Base-by-base conservation (phyloP, 2,329 filamentous ascomycete species). In the Penicillium sp. region DNA sequence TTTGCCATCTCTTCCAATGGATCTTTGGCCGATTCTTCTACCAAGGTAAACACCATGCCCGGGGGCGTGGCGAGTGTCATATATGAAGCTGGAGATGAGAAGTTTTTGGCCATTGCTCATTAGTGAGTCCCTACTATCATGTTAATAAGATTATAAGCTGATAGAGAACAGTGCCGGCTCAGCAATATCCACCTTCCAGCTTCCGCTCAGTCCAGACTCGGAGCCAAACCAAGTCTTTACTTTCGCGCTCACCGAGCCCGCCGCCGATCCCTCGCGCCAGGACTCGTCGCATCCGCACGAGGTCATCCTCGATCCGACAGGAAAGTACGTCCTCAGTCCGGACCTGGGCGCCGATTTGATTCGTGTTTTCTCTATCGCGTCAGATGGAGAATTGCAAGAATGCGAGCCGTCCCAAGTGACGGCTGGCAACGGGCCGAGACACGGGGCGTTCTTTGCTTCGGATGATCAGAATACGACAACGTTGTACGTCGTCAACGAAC, bases 291-390 rank as follows among this genome's bases (percentile, higher is more conserved):
- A 87, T 65, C 85, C 85, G 18, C 86, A 89, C 69, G 74, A 87
- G 65, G 79, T 82, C n/a, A 68, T 87, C 52, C 66, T 86, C 33
- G 87, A 90, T 66, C 87, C 86, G 6, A 86, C 83, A 2, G 81
- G 80, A 5, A 65, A 76, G n/a, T 90, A 81, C 68, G 64, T 89
- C 26, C 65, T 89, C 8, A 79, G 84, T 8, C 85, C 86, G 1
- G 87, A 90, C 63, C 77, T 91, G 5, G 84, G 87, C 42, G 78
- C 81, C 0, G 87, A 90, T 63, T 64, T 83, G 6, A 69, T 89
- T 48, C 83, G 82, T 60, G 71, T 83, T 75, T 89, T 82, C 67
- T 65, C 72, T 55, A 77, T 87, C 61, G 63, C 64, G 1, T 60
- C 65, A 1, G 73, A 67, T 2, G 77, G 77, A 6, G 75, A 79